Evolutionary conservation across 2,329 filamentous ascomycete genomes (phyloP).

Genomic region (Ceratocystis huliohia): DNA sequence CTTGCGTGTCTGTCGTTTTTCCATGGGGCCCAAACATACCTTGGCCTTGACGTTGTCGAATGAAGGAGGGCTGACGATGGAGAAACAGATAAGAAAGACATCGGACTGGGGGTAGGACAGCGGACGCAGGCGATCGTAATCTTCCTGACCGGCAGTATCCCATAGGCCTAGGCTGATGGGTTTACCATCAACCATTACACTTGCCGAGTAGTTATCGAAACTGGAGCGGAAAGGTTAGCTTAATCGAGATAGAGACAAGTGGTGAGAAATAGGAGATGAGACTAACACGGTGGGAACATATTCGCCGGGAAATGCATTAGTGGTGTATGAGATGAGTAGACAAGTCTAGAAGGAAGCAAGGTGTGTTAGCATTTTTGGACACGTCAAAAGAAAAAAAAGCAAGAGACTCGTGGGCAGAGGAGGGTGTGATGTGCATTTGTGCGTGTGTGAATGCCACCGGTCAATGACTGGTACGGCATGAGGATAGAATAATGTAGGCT

Average conservation of each 20-base stretch:
- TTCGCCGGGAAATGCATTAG: slow-evolving; percentile 98
- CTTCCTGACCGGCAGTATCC: slow-evolving; percentile 98
- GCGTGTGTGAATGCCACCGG: background rate
- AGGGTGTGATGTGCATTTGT: background rate
- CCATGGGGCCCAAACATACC: slow-evolving; percentile 40
- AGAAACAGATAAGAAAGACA: slow-evolving; percentile 97
- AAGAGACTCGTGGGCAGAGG: background rate
- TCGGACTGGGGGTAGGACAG: slow-evolving; percentile 97
- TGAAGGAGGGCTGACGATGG: slow-evolving; percentile 90
- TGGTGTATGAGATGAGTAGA: slow-evolving; percentile 97
- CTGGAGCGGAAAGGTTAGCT: slow-evolving; percentile 34
- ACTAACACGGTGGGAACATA: slow-evolving; percentile 96
- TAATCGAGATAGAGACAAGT: background rate
- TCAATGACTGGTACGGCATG: too few species aligned
- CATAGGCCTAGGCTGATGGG: slow-evolving; percentile 92
- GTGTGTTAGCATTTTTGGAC: slow-evolving; percentile 23
- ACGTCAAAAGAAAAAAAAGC: slow-evolving; percentile 21
- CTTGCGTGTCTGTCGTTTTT: background rate
- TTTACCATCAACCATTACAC: slow-evolving; percentile 97
- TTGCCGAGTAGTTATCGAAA: slow-evolving; percentile 98
- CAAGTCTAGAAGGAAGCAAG: slow-evolving; percentile 57
- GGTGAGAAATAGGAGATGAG: background rate
- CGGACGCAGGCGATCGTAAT: slow-evolving; percentile 89
- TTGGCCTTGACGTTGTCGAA: slow-evolving; percentile 99
- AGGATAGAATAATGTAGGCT: background rate